Evolutionary conservation across 2,329 filamentous ascomycete species (phyloP), one percentile per base, ranked within the genome.

Genomic region (Alternaria gansuensis): DNA sequence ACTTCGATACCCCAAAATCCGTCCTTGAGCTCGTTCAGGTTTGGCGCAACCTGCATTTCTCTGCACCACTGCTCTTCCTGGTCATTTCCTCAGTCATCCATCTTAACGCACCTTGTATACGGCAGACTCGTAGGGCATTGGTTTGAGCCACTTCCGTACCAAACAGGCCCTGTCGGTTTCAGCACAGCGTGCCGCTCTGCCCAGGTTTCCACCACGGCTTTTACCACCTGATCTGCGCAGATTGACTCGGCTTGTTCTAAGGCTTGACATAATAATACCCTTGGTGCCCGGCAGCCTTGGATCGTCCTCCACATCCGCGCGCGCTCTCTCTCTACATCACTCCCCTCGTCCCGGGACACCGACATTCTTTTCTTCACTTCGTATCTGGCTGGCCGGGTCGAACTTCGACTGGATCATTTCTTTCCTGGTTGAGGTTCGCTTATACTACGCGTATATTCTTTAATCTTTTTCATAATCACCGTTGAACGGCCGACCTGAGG

Each of bases 301-400:
- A 62, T 63, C 66, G 49, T 70, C 72, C 70, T 71, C 67, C 64
- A 73, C 68, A 67, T 71, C 67, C 69, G 61, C 68, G 67, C 65
- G 59, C 65, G 66, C 66, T 55, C 57, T 34, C 54, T 60, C 63
- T 62, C 67, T 36, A 70, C 68, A 68, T 62, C 68, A 62, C 61
- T 68, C 64, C 67, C 65, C 52, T 55, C 68, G 62, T 71, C 67
- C 60, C 66, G 67, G 68, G 73, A 75, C 74, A 67, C 68, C 69
- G 67, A 73, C 75, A 72, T 67, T 76, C 75, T 70, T 76, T 77
- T 71, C 71, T 76, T 75, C 68, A 55, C 59, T 77, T 77, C 74
- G 70, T 74, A 77, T 77, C 74, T 77, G 74, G 75, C 75, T 77
- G 75, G 75, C 75, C 75, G 74, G 75, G 73, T 76, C 73, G 68